Conservation (phyloP, 306 rosid species). For the Cucumis hystrix region DNA sequence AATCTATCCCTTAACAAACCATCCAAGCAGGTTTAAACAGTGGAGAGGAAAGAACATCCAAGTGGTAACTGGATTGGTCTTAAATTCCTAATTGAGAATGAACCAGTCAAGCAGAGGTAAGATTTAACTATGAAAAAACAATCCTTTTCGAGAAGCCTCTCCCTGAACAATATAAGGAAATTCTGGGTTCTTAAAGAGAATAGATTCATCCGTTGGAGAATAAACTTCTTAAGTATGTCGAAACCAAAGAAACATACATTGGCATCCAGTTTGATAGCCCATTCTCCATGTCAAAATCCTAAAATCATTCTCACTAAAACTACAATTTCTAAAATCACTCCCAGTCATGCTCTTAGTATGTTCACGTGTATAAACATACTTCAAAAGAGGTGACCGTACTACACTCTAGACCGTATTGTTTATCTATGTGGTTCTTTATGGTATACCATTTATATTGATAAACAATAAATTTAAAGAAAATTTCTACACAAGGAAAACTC, state of each 20-base stretch:
- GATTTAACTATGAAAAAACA: not conserved
- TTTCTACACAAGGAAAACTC: not conserved
- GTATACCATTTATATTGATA: not conserved
- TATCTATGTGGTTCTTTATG: not conserved
- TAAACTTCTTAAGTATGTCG: not conserved
- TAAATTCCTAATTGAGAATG: not conserved
- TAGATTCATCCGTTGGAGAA: not conserved
- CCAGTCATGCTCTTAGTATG: not conserved
- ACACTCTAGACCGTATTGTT: not conserved
- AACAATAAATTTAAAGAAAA: not conserved
- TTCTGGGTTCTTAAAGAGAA: not conserved
- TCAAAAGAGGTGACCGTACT: not conserved
- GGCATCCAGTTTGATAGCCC: not conserved
- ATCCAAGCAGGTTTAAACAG: not conserved
- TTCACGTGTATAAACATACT: not conserved
- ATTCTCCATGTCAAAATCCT: not conserved
- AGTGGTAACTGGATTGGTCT: not conserved
- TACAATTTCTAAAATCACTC: too few species aligned
- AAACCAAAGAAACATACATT: not conserved
- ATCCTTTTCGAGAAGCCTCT: not conserved
- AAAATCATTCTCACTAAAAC: too few species aligned
- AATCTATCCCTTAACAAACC: not conserved
- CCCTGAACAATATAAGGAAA: not conserved
- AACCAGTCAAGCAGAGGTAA: not conserved
- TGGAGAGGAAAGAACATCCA: not conserved